Evolutionary conservation across 2,329 filamentous ascomycete genomes (phyloP).

Genomic region (Colletotrichum musae): DNA sequence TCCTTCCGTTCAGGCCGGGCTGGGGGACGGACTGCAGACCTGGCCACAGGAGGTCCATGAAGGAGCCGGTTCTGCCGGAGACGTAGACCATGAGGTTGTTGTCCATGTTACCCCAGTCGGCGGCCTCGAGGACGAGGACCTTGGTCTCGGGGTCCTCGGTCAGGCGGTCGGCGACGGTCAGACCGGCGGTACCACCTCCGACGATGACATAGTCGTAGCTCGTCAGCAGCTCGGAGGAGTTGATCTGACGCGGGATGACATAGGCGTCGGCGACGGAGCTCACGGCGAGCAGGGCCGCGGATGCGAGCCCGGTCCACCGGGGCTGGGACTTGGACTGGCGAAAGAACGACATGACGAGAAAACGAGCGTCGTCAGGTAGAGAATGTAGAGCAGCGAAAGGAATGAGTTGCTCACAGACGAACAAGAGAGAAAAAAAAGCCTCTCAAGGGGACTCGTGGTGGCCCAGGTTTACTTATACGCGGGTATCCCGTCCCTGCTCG

Average conservation of each 20-base stretch:
- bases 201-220: slow-evolving; percentile 50
- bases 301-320: slow-evolving; percentile 2
- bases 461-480: slow-evolving; percentile 12
- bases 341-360: slow-evolving; percentile 27
- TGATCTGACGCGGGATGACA: slow-evolving; percentile 27
- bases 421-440: background rate
- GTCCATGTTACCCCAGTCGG: slow-evolving; percentile 34
- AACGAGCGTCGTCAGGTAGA: slow-evolving; percentile 7
- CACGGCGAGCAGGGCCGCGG: slow-evolving; percentile 14
- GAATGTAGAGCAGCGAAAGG: background rate
- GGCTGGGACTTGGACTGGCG: slow-evolving; percentile 31
- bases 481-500: background rate
- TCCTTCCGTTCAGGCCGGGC: slow-evolving; percentile 24
- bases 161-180: slow-evolving; percentile 52
- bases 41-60: slow-evolving; percentile 11
- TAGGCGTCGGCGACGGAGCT: slow-evolving; percentile 27
- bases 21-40: slow-evolving; percentile 30
- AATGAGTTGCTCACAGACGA: background rate
- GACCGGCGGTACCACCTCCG: slow-evolving; percentile 51
- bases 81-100: slow-evolving; percentile 23
- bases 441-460: too few relatives aligned
- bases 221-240: slow-evolving; percentile 16
- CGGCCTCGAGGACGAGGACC: slow-evolving; percentile 33
- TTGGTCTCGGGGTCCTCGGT: slow-evolving; percentile 33
- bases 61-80: background rate